These are phyloP conservation scores for Citrus reticulata DNA, from an alignment of 345 rosid species.

Conservation along the genomic window DNA sequence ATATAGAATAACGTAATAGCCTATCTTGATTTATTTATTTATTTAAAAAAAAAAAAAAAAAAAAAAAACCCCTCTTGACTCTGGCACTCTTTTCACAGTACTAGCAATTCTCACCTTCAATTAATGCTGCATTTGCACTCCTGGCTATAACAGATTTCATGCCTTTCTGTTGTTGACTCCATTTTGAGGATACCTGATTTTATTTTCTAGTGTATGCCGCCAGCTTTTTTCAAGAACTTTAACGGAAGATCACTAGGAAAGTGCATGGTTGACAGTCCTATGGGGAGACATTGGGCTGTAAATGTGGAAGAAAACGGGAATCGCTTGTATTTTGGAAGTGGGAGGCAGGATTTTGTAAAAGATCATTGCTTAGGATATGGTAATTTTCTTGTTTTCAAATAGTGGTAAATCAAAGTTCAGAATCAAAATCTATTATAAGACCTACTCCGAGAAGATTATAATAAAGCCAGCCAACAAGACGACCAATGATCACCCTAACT, in stretches of 20 bases:
- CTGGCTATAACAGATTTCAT: neutral
- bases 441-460: neutral
- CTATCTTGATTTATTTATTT: no score
- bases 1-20: no score
- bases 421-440: conserved; percentile 6
- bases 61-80: no score
- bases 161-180: neutral
- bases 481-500: neutral
- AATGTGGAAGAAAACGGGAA: neutral
- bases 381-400: conserved; percentile 13
- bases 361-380: neutral
- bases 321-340: neutral
- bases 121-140: neutral
- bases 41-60: no score
- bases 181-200: neutral
- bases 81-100: neutral
- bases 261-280: neutral
- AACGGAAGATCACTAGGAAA: neutral
- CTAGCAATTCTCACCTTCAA: neutral
- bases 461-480: neutral
- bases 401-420: neutral
- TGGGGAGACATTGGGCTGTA: neutral
- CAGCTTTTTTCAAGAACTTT: neutral
- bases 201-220: neutral
- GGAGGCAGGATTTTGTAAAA: conserved; percentile 9